These are phyloP conservation scores for Dendrobium nobile DNA, from an alignment of 106 monocot genomes.

Conservation along the genomic window DNA sequence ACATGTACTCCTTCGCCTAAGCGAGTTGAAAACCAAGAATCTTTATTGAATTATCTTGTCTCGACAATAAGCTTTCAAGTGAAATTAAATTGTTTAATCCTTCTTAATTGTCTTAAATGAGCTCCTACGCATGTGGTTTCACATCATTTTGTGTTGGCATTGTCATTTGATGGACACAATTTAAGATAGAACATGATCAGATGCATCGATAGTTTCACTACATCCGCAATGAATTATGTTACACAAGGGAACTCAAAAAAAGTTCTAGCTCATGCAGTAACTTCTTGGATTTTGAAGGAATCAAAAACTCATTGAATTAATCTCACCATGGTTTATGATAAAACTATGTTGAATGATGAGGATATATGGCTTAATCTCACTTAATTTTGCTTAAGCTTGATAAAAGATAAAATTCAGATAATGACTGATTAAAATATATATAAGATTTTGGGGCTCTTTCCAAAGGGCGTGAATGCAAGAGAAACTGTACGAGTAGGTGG, in stretches of 20 bases:
- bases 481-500: not conserved
- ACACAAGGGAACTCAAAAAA: not conserved
- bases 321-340: not conserved
- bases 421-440: not conserved
- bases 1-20: too few relatives aligned
- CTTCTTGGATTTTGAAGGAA: not conserved
- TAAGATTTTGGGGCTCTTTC: not conserved
- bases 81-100: too few relatives aligned
- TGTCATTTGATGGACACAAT: not conserved
- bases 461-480: not conserved
- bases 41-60: too few relatives aligned
- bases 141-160: not conserved
- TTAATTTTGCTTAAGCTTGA: not conserved
- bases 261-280: not conserved
- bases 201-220: not conserved
- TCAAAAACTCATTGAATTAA: not conserved
- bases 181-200: not conserved
- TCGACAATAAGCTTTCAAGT: too few relatives aligned
- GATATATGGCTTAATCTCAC: not conserved
- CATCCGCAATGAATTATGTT: not conserved
- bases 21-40: too few relatives aligned
- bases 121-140: too few relatives aligned
- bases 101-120: too few relatives aligned
- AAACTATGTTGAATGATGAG: not conserved
- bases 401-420: not conserved